These are phyloP conservation scores for Chalciporus piperatus DNA, from an alignment of 768 basidiomycete genomes.

Conservation along the genomic window DNA sequence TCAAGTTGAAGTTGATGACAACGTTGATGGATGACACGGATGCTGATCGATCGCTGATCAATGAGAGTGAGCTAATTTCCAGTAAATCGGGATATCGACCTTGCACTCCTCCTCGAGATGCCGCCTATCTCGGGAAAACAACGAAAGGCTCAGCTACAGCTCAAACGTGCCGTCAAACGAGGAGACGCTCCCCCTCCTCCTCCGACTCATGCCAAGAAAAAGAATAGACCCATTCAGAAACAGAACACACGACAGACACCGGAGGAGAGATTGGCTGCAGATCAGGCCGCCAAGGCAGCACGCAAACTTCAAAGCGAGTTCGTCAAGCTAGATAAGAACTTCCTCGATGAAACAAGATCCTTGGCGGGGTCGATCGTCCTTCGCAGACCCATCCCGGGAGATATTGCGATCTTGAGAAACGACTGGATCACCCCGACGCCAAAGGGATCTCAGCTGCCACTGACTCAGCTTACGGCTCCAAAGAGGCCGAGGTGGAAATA, in stretches of 20 bases:
- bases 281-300: constrained; percentile 39
- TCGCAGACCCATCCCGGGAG: constrained; percentile 51
- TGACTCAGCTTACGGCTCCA: constrained; percentile 36
- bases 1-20: too few species aligned
- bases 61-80: too few species aligned
- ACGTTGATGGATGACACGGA: too few species aligned
- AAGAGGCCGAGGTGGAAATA: constrained; percentile 83
- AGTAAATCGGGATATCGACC: neutral
- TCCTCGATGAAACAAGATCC: constrained; percentile 57
- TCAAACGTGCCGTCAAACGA: constrained; percentile 82
- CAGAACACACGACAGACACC: constrained; percentile 5
- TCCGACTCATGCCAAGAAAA: constrained; percentile 19
- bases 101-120: constrained; percentile 9
- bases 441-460: neutral
- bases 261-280: constrained; percentile 12
- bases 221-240: neutral
- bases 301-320: constrained; percentile 69
- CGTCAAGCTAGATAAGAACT: constrained; percentile 53
- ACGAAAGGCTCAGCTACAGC: constrained; percentile 69
- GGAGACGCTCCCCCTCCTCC: constrained; percentile 52
- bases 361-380: constrained; percentile 55
- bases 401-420: constrained; percentile 35
- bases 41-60: too few species aligned
- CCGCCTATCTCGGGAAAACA: constrained; percentile 51
- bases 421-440: constrained; percentile 7